Conservation (phyloP, 306 rosid genomes). For the Pyrus betulifolia region DNA sequence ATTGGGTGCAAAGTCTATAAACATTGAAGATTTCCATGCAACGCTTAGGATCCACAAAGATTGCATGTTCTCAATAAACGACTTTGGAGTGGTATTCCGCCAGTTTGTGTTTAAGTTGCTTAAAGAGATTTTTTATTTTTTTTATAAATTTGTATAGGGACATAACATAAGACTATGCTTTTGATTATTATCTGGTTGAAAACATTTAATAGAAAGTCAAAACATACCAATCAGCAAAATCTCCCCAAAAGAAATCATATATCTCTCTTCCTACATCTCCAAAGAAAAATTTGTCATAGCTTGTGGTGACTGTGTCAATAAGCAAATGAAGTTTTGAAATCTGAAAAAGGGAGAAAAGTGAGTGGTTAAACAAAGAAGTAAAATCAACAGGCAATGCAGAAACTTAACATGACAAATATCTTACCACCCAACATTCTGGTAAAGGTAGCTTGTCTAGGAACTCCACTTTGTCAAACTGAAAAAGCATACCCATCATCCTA, state of each 20-base stretch:
- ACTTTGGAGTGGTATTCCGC: background rate
- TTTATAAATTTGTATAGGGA: no score
- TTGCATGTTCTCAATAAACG: background rate
- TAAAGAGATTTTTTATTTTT: no score
- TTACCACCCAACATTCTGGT: slow-evolving; percentile 97
- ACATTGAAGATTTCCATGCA: background rate
- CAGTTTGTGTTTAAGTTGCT: background rate
- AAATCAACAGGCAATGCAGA: slow-evolving; percentile 6
- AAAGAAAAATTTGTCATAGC: slow-evolving; percentile 85
- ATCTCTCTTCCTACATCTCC: slow-evolving; percentile 91
- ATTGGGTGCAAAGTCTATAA: background rate
- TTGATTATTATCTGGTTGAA: background rate
- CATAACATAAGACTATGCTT: background rate
- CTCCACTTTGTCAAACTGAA: slow-evolving; percentile 68
- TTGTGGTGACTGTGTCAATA: slow-evolving; percentile 59
- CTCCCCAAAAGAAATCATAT: slow-evolving; percentile 94
- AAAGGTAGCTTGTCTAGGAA: slow-evolving; percentile 57
- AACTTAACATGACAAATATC: slow-evolving; percentile 14
- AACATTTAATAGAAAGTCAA: background rate
- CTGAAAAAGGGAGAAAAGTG: slow-evolving; percentile 23
- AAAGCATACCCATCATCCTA: background rate
- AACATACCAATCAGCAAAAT: slow-evolving; percentile 91
- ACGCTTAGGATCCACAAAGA: no score
- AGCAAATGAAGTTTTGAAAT: slow-evolving; percentile 85
- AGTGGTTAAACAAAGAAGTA: background rate